A percentile compares a stretch with the other conserved stretches of the same genome.
phyloP scores from a whole-genome alignment of 2,329 filamentous ascomycete genomes.

The Aureobasidium musti region DNA sequence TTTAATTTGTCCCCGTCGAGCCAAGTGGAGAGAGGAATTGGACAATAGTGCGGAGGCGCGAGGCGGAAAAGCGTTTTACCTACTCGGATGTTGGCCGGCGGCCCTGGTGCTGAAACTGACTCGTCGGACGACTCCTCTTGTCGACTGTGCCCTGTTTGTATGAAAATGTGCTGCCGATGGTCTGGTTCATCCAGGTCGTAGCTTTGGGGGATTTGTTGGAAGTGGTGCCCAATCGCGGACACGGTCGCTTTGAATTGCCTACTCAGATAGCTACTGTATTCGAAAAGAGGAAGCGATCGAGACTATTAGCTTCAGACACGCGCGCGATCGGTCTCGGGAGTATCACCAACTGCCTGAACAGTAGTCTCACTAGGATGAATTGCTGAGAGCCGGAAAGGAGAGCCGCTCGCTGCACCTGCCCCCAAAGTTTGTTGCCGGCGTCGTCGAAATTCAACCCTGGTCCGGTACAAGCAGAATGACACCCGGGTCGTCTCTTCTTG shows the following conservation, averaged over 20 bases:
- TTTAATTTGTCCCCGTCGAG: background rate
- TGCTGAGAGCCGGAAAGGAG: background rate
- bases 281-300: background rate
- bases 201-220: background rate
- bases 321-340: conserved; percentile 18
- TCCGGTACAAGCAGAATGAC: conserved; percentile 1
- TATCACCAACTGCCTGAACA: conserved; percentile 16
- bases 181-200: background rate
- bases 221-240: background rate
- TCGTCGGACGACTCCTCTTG: conserved; percentile 14
- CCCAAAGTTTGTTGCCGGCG: conserved; percentile 10
- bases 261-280: background rate
- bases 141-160: background rate
- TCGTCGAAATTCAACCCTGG: conserved; percentile 1
- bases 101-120: conserved; percentile 12
- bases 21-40: background rate
- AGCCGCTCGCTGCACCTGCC: conserved; percentile 23
- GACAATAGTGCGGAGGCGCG: conserved; percentile 4
- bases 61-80: background rate
- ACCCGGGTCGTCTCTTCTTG: conserved; percentile 12
- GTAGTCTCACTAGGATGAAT: conserved; percentile 10
- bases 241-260: conserved; percentile 11
- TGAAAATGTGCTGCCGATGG: background rate
- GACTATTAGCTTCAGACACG: conserved; percentile 2
- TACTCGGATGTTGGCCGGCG: conserved; percentile 14